phyloP scores from a whole-genome alignment of 2,329 filamentous ascomycete genomes.

The Ophiostoma perfectum region DNA sequence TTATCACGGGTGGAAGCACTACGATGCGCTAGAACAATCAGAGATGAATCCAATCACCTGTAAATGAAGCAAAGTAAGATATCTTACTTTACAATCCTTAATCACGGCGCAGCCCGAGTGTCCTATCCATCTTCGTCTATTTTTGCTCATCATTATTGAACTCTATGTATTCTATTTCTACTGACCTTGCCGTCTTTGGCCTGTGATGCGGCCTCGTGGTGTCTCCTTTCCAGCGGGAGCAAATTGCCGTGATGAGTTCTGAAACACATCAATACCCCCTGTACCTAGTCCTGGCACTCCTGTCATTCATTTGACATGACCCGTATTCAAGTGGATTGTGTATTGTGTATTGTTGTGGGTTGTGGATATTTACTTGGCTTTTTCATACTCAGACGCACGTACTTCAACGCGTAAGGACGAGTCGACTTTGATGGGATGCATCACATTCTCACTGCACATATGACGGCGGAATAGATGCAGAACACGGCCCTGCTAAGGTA shows the following conservation, averaged over 20 bases:
- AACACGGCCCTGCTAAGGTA: background rate
- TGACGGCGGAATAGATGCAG: constrained; percentile 1
- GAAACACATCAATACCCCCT: constrained; percentile 7
- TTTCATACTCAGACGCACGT: too few relatives aligned
- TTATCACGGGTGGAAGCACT: background rate
- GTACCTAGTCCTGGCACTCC: background rate
- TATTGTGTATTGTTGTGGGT: background rate
- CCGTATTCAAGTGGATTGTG: background rate
- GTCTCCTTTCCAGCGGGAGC: background rate
- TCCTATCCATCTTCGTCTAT: background rate
- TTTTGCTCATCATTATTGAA: background rate
- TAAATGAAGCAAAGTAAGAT: background rate
- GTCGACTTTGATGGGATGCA: too few relatives aligned
- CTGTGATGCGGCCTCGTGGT: too few relatives aligned
- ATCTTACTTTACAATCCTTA: background rate
- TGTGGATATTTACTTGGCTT: too few relatives aligned
- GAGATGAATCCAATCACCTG: background rate
- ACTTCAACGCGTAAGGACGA: too few relatives aligned
- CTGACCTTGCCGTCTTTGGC: background rate
- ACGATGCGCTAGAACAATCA: constrained; percentile 5
- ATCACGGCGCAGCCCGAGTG: constrained; percentile 6
- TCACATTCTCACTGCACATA: background rate
- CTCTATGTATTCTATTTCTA: background rate
- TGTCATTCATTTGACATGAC: background rate
- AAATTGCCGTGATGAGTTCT: constrained; percentile 6